Evolutionary conservation across 2,329 filamentous ascomycete species (phyloP), one percentile per base, ranked within the genome.

Genomic region (Clarireedia paspali): DNA sequence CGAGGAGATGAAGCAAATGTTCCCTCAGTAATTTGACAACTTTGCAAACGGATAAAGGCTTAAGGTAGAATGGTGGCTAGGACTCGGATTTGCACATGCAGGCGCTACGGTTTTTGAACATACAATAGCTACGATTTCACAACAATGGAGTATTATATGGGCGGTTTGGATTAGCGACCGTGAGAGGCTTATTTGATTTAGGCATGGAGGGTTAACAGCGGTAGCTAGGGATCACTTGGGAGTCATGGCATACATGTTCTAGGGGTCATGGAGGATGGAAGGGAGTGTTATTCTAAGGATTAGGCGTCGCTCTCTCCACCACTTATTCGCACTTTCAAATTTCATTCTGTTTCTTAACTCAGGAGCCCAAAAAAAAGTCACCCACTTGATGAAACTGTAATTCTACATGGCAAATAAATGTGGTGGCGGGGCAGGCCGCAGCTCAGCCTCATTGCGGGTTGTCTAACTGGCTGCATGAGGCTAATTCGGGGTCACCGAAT

Each of bases 1-100:
- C 60, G 88, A 91, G 70, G 88, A 92, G 73, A 78, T 82, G 55
- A 82, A 81, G 64, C 75, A 78, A 61, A 83, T 89, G 74, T 75
- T 88, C 48, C 86, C 86, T 5, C 79, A 84, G 73, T 85, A 71
- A 62, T 44, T 57, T 39, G 24, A 20, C 42, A 42, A 30, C 44
- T 46, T 46, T 20, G 23, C 20, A 38, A 20, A 55, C 45, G 48
- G 59, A 34, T 58, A 52, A 49, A 59, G 57, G 23, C 1, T 47
- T 20, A 26, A 27, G 44, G 27, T 47, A 23, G 42, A 34, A 34
- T 34, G 30, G 30, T 12, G 30, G 30, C 12, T 34, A 34, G 30
- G 30, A n/a, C 17, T 42, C 23, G 24, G 57, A 59, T 55, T 46
- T 60, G 59, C 61, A 64, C 60, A 63, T 60, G 57, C 40, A 56